Base-by-base conservation (phyloP, 805 yeast genomes). In the Barnettozyma sp. region DNA sequence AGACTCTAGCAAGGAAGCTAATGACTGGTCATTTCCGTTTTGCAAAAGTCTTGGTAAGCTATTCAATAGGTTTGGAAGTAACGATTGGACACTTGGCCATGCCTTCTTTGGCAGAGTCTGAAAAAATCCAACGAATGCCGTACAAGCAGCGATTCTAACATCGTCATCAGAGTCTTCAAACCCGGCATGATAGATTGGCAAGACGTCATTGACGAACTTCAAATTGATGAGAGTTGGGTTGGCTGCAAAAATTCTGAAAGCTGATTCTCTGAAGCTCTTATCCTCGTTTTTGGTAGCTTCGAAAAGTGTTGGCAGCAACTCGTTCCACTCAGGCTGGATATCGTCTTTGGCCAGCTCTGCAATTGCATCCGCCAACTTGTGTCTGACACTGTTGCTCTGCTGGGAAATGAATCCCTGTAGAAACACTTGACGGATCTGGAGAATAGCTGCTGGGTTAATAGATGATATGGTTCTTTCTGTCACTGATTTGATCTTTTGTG, bases 111-210 rank as follows among this genome's bases (percentile, higher is more conserved):
- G 94, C 39, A 86, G 64, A 35, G 76, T 76, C 49, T 82, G 79
- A 64, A 92, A 92, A 49, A 83, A 84, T 3, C 94, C 82, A 23
- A 87, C 90, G 65, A 86, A 92, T 0, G 98, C 96, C 14, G 85
- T 76, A 44, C 92, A 86, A 4, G 97, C 84, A 14, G 95, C 81
- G 42, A 92, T 83, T 53, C 94, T 76, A 22, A 92, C 97, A 37
- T 77, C 78, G 59, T 86, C 96, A 49, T 70, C 68, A 3, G 64
- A 52, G 57, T 92, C 97, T 16, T 73, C 78, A 55, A 92, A 90
- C 1, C 95, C 97, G 2, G 72, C 54, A 48, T 75, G 77, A 56
- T 88, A 87, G 25, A 88, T 67, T 11, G 87, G 82, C 35, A 83
- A 62, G 12, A 77, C 60, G 14, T 71, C 71, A 35, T 59, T 57